Evolutionary conservation across 495 filamentous ascomycete genomes (phyloP), one percentile per base, ranked within the genome.

Genomic region (Hypoxylon trugodes): DNA sequence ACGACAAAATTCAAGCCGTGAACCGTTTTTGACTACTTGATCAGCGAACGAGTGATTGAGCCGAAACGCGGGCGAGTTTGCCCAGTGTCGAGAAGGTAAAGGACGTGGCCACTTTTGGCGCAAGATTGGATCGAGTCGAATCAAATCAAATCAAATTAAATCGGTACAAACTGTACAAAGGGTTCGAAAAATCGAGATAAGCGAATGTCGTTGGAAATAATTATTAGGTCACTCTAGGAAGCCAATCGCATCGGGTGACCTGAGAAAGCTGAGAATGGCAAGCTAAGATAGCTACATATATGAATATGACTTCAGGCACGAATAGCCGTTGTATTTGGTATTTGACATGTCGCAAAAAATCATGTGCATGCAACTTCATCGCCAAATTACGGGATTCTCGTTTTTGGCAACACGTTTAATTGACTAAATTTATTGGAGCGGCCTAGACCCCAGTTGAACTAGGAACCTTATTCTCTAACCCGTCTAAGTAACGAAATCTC

Each of bases 341-440:
- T 55, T 67, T 59, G 58, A 55, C 52, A 62, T 62, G 55, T 67
- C 64, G 58, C 58, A 62, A 61, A 67, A 50, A 53, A 58, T 36
- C 53, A 53, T 62, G 35, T 59, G 46, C 47, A 54, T 43, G n/a
- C 47, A 16, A 62, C 16, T 8, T 33, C 52, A 32, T 67, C 48
- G 46, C 47, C 53, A 67, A 50, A 59, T 67, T 62, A 52, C 50
- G 49, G 42, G 54, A 52, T 45, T 13, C 21, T 66, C 38, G 47
- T 61, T 66, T 65, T 65, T 59, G 54, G 61, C 41, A 26, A 41
- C 48, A 30, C 36, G 13, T 56, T 59, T 64, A 65, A 59, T 53
- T 53, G 47, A 51, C 46, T 51, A 55, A 43, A 36, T 26, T 9
- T 48, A 59, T 49, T 57, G 47, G 49, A 42, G 28, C 21, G 40